phyloP scores from a whole-genome alignment of 2,329 filamentous ascomycete genomes.

The Penicillium hordei region DNA sequence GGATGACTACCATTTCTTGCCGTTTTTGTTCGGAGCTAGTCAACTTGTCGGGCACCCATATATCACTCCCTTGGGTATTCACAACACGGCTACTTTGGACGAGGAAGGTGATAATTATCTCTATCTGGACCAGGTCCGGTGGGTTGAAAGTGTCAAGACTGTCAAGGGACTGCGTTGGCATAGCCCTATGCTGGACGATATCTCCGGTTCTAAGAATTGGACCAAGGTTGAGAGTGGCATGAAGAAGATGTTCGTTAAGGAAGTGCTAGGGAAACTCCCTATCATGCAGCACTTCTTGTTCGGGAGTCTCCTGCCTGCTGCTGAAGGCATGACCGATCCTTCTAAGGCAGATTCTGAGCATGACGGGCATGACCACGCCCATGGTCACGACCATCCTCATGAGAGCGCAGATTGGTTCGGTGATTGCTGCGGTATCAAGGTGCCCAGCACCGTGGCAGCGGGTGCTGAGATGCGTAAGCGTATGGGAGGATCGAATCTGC shows the following conservation, averaged over 20 bases:
- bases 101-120: slow-evolving; percentile 81
- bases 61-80: slow-evolving; percentile 76
- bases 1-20: slow-evolving; percentile 95
- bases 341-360: slow-evolving; percentile 46
- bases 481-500: slow-evolving; percentile 65
- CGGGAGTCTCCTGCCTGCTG: slow-evolving; percentile 77
- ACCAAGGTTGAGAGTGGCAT: slow-evolving; percentile 90
- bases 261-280: slow-evolving; percentile 88
- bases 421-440: slow-evolving; percentile 97
- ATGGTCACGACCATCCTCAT: slow-evolving; percentile 67
- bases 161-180: slow-evolving; percentile 95
- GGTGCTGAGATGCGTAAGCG: slow-evolving; percentile 83
- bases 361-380: slow-evolving; percentile 60
- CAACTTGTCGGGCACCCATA: slow-evolving; percentile 83
- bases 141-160: slow-evolving; percentile 95
- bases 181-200: slow-evolving; percentile 97
- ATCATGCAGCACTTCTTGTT: slow-evolving; percentile 99
- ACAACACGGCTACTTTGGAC: slow-evolving; percentile 83
- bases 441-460: slow-evolving; percentile 89
- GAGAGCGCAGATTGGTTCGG: slow-evolving; percentile 68
- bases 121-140: slow-evolving; percentile 88
- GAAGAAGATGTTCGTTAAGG: slow-evolving; percentile 93
- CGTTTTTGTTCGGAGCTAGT: slow-evolving; percentile 90
- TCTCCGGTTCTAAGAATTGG: slow-evolving; percentile 87
- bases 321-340: slow-evolving; percentile 67